Evolutionary conservation across 192 early-diverging fungal species (phyloP), one percentile per base, ranked within the genome.

Genomic region (Thamnidium elegans): DNA sequence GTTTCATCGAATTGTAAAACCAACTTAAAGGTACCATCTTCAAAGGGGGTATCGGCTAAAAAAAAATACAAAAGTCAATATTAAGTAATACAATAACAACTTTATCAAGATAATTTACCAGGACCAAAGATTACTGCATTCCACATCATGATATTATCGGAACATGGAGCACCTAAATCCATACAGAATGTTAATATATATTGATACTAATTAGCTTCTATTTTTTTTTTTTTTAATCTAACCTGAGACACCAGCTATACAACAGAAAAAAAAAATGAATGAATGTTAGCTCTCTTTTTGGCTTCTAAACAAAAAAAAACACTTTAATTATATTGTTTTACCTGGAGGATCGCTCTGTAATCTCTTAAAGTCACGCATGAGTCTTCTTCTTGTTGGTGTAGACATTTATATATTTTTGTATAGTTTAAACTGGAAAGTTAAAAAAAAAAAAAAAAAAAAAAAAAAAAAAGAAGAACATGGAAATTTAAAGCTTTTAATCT

Each of bases 41-140:
- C 95, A 74, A 99, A 99, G 4, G 97, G 94, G 21, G 97, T 99
- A 42, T 96, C 96, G 26, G 87, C 90, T 73, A 73, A 32, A 71
- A 9, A 1, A 34, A 73, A 20, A 44, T 42, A 7, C 53, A 19
- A 52, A 62, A 21, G 7, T 3, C 63, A 9, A 45, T 44, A 67
- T 19, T 26, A 62, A 32, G 58, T 52, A 34, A 52, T 36, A 5
- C 19, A 30, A 58, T 34, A 43, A 34, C 2, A 23, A 48, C n/a
- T n/a, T n/a, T n/a, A n/a, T n/a, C n/a, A 47, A 30, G 31, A 19
- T 56, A 8, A 55, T 70, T 75, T 76, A 82, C 82, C 84, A 42
- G 90, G 90, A 14, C 92, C 97, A 79, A 99, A 99, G 73, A 99
- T 99, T n/a, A 99, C 95, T 13, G 96, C 97, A 71, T 99, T 98